Evolutionary conservation across 2,329 filamentous ascomycete species (phyloP).

Genomic region (Pyricularia grisea): DNA sequence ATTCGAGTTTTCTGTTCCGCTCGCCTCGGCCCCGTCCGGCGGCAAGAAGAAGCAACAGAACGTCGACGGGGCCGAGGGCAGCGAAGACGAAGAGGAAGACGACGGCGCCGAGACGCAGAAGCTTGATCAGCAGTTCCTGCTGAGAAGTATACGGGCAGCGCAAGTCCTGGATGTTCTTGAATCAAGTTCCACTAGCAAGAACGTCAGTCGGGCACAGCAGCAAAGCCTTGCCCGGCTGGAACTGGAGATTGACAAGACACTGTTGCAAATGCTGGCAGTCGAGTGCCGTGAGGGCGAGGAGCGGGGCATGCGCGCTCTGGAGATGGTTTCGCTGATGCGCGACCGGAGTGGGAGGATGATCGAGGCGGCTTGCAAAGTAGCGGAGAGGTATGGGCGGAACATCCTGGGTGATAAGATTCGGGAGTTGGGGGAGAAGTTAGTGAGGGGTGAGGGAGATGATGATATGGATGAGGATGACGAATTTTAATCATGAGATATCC

Average conservation of each 20-base stretch:
- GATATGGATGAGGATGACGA: slow-evolving; percentile 5
- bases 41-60: slow-evolving; percentile 18
- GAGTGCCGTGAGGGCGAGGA: slow-evolving; percentile 94
- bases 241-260: slow-evolving; percentile 78
- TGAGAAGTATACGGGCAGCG: slow-evolving; percentile 60
- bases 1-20: slow-evolving; percentile 83
- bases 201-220: slow-evolving; percentile 34
- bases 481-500: not conserved
- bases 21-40: slow-evolving; percentile 39
- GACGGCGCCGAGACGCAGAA: slow-evolving; percentile 40
- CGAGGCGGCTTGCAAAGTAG: slow-evolving; percentile 83
- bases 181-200: slow-evolving; percentile 40
- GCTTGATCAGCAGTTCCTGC: slow-evolving; percentile 75
- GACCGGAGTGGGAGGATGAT: slow-evolving; percentile 83
- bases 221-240: slow-evolving; percentile 55
- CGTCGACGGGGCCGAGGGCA: slow-evolving; percentile 19
- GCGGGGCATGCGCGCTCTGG: slow-evolving; percentile 85
- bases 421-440: slow-evolving; percentile 65
- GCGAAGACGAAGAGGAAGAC: slow-evolving; percentile 19
- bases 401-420: slow-evolving; percentile 86
- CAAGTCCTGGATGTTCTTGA: slow-evolving; percentile 69
- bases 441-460: slow-evolving; percentile 23
- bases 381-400: slow-evolving; percentile 69
- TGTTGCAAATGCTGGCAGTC: slow-evolving; percentile 78
- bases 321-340: slow-evolving; percentile 78